Conservation (phyloP, 2,329 filamentous ascomycete species). For the Nemania sp. region DNA sequence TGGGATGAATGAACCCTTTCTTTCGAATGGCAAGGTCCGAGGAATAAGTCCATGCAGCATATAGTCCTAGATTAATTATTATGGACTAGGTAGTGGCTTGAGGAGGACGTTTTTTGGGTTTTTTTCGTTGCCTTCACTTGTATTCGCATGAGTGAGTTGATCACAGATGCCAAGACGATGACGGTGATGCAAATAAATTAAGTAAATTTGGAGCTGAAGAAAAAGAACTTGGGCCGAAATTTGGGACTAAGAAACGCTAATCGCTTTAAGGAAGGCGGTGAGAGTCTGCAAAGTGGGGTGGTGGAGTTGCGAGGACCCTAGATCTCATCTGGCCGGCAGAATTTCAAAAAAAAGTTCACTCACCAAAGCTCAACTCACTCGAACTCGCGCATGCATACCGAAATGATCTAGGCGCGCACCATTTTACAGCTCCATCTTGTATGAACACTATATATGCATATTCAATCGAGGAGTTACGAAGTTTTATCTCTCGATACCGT, state of each 20-base stretch:
- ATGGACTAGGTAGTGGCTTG: no score
- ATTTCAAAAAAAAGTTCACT: constrained; percentile 29
- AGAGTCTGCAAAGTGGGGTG: not conserved
- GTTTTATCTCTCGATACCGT: not conserved
- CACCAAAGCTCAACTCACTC: constrained; percentile 1
- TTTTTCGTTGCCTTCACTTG: no score
- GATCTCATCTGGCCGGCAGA: constrained; percentile 25
- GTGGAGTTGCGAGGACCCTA: constrained; percentile 10
- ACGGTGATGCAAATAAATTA: no score
- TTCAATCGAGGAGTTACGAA: not conserved
- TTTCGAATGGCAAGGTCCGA: no score
- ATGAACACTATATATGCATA: not conserved
- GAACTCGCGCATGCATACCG: constrained; percentile 3
- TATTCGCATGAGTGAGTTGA: no score
- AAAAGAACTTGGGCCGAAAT: no score
- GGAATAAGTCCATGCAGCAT: no score
- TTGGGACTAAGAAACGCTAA: not conserved
- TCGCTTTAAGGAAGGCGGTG: constrained; percentile 22
- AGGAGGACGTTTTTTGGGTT: no score
- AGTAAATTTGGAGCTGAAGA: no score
- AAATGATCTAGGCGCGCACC: not conserved
- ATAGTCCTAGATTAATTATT: no score
- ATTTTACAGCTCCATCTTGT: not conserved
- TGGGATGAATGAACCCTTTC: no score
- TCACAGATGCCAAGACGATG: no score